phyloP scores from a whole-genome alignment of 352 stramenopile species.

The Phytophthora boehmeriae region DNA sequence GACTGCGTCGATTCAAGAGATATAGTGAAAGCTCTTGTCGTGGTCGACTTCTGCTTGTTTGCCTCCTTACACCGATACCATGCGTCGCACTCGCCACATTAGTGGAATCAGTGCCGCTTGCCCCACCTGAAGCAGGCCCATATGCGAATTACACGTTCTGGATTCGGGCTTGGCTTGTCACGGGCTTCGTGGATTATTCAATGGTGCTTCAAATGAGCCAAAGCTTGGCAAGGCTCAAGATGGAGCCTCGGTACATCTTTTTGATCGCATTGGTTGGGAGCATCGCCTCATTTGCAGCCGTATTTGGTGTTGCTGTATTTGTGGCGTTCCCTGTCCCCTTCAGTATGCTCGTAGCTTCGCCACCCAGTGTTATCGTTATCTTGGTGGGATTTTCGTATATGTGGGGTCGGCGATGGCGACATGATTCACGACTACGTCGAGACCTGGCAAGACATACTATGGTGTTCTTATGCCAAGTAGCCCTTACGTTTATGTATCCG shows the following conservation, averaged over 20 bases:
- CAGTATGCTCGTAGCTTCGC: constrained; percentile 26
- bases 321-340: constrained; percentile 22
- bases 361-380: constrained; percentile 12
- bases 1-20: background rate
- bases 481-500: constrained; percentile 32
- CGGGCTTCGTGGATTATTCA: constrained; percentile 4
- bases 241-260: background rate
- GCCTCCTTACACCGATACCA: constrained; percentile 2
- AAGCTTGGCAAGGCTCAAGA: background rate
- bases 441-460: constrained; percentile 10
- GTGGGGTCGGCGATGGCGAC: constrained; percentile 11
- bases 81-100: constrained; percentile 4
- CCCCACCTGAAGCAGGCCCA: constrained; percentile 8
- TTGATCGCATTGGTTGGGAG: constrained; percentile 1
- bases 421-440: constrained; percentile 9
- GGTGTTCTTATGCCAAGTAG: constrained; percentile 29
- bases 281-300: background rate
- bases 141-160: constrained; percentile 9
- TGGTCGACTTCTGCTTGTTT: background rate
- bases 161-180: constrained; percentile 7
- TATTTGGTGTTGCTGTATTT: constrained; percentile 12
- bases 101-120: constrained; percentile 2
- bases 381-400: constrained; percentile 11
- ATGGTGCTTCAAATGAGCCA: constrained; percentile 6
- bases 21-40: background rate